Evolutionary conservation across 352 stramenopile genomes (phyloP).

Genomic region (Thalassiosira sp.): DNA sequence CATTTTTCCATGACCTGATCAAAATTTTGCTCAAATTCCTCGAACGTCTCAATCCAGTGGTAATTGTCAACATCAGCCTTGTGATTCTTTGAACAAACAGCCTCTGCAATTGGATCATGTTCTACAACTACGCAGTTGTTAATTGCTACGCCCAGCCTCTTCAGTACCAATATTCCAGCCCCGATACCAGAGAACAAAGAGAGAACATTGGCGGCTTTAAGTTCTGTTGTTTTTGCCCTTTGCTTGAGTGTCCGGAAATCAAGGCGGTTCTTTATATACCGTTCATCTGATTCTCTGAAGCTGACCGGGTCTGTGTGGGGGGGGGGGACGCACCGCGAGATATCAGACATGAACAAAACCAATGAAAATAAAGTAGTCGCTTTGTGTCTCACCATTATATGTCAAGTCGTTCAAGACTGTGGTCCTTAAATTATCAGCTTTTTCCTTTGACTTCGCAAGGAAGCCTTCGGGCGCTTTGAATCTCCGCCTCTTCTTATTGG

Average conservation of each 20-base stretch:
- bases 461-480: background rate
- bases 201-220: constrained; percentile 18
- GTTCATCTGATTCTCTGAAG: background rate
- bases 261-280: background rate
- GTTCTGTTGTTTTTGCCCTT: background rate
- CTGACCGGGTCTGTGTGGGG: background rate
- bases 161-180: constrained; percentile 36
- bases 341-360: too few relatives aligned
- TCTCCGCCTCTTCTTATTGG: background rate
- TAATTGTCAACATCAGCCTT: constrained; percentile 28
- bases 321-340: too few relatives aligned
- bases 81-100: constrained; percentile 44
- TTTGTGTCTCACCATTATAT: background rate
- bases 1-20: constrained; percentile 19
- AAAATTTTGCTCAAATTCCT: constrained; percentile 29
- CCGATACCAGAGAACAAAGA: constrained; percentile 59
- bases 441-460: background rate
- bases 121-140: constrained; percentile 48
- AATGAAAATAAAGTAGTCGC: background rate
- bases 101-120: constrained; percentile 44
- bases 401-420: background rate
- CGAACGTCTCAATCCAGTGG: constrained; percentile 23
- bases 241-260: background rate
- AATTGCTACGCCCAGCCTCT: constrained; percentile 47
- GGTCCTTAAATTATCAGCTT: background rate